Base-by-base conservation (phyloP, 176 grass and related monocot genomes). In the Elaeis guineensis region DNA sequence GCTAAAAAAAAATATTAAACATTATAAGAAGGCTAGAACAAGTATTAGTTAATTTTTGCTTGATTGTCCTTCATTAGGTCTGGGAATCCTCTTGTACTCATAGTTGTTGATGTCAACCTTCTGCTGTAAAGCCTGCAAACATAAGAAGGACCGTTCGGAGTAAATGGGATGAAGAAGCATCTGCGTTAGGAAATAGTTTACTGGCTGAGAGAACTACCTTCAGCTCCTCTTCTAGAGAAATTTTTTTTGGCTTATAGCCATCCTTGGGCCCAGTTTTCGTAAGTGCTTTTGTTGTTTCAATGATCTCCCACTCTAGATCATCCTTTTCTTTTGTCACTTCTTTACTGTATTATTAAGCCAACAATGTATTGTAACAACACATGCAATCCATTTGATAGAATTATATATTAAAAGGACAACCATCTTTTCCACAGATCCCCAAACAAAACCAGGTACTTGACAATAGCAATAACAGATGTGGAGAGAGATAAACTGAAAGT, bases 271-370 rank as follows among this genome's bases (percentile, higher is more conserved):
- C 81, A 50, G 73, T 88, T 74, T 81, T 69, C 63, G 78, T 91
- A 19, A 91, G 51, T 56, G 93, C 80, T 77, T 77, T 85, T 61
- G 75, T 91, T 63, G 81, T 91, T 74, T 91, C 87, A 65, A 89
- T 78, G 2, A 97, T 86, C 73, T 91, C 67, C 93, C 93, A 91
- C 77, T 97, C 93, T 19, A 97, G 71, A 74, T 97, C 87, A 56
- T 97, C 93, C 62, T 83, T 97, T 80, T 97, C 84, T 66, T 97
- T 91, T 4, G 81, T 83, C 29, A 97, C 84, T 62, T 97, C 93
- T 79, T 97, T 91, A 62, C 87, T 89, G 84, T 35, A 62, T 21
- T 57, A 19, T 51, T 62, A 52, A 61, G 5, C 6, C 16, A 19
- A 35, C 35, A 44, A 44, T 44, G 35, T 44, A 30, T 30, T 19